Base-by-base conservation (phyloP, 352 stramenopile genomes). In the Phytophthora vignae region DNA sequence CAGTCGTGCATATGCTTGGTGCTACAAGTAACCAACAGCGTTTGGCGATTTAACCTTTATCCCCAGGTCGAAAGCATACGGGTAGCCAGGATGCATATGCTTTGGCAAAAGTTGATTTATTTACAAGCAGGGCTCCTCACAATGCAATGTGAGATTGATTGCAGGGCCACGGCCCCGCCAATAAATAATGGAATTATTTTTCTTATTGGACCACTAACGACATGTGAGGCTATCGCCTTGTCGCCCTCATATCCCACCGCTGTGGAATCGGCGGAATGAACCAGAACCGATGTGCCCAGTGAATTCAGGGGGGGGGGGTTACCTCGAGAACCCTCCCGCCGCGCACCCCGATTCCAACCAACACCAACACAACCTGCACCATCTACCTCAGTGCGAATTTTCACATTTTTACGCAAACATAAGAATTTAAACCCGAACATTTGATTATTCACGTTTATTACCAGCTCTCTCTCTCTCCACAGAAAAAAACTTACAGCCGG, bases 211-310 rank as follows among this genome's bases (percentile, higher is more conserved):
- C n/a, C 42, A n/a, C 15, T 22, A 22, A 50, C 22, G 15, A n/a
- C 15, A 25, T 21, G n/a, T 29, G 46, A 48, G 17, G 1, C 17
- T 53, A 53, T 42, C 15, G 42, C 42, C 15, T 21, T 50, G 42
- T 50, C 42, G 42, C 42, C 11, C 15, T 21, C 57, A 64, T 55
- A 64, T 64, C 57, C 54, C 57, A 64, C 17, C 25, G 40, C 22
- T 17, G 49, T 48, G 42, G 19, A 64, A 55, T 42, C 36, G 3
- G 25, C 42, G 42, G 42, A 56, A 42, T 40, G 15, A 31, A 22
- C 7, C 27, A 21, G 42, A 55, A 42, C 29, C 17, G 49, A 49
- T 55, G 42, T 4, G 57, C 15, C 7, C 42, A 64, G 22, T 42
- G 44, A 7, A 56, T 10, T 64, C 44, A 56, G n/a, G 58, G 58